Conservation (phyloP, 306 rosid species). For the Trifolium dubium region DNA sequence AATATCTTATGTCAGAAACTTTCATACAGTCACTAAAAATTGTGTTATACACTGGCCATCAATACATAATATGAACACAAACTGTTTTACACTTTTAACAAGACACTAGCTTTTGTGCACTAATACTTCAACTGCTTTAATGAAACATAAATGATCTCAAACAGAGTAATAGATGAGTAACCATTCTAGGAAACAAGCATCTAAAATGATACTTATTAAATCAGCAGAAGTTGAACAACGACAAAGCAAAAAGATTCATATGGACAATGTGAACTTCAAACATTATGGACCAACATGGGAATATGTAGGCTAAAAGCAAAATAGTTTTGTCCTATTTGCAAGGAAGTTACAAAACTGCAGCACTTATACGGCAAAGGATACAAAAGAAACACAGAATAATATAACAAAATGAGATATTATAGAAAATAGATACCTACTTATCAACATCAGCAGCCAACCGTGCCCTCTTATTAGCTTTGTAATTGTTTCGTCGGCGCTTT, state of each 20-base stretch:
- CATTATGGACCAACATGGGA: background rate
- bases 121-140: background rate
- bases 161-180: background rate
- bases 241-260: background rate
- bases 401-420: conserved; percentile 15
- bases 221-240: background rate
- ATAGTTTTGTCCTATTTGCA: background rate
- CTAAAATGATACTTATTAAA: too few species aligned
- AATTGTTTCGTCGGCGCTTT: conserved; percentile 52
- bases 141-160: background rate
- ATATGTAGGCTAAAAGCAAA: background rate
- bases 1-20: background rate
- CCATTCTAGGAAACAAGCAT: background rate
- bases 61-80: background rate
- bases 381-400: background rate
- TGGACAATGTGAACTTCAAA: background rate
- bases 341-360: background rate
- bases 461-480: conserved; percentile 51
- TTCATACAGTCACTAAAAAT: background rate
- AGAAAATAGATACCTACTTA: conserved; percentile 50
- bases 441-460: conserved; percentile 36
- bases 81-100: background rate
- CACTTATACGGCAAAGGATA: background rate
- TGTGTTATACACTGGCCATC: background rate
- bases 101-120: background rate